These are phyloP conservation scores for Begonia masoniana DNA, from an alignment of 306 rosid species.

Conservation along the genomic window DNA sequence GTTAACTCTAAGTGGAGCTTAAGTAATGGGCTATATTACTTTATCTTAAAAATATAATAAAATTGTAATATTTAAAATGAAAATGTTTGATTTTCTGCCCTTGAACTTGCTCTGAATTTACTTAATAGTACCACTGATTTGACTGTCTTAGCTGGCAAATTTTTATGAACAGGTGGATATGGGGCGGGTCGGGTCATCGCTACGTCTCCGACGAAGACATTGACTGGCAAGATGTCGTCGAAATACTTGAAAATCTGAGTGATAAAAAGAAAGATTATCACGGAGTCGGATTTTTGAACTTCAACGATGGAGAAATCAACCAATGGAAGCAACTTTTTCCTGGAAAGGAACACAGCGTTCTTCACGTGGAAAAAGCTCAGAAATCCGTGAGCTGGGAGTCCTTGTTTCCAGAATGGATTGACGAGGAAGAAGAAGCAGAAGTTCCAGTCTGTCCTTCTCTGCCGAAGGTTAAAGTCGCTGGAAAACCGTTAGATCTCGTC, in stretches of 20 bases:
- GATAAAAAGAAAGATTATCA: conserved; percentile 27
- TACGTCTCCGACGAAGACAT: conserved; percentile 33
- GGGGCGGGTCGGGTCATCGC: conserved; percentile 67
- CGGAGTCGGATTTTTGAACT: conserved; percentile 69
- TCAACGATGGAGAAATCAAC: conserved; percentile 41
- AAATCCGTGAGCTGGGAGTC: conserved; percentile 68
- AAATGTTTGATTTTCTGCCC: too few relatives aligned
- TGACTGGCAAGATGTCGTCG: conserved; percentile 41
- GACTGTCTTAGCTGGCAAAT: not conserved
- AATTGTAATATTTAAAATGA: not conserved
- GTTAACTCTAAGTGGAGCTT: too few relatives aligned
- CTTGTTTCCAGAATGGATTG: conserved; percentile 92
- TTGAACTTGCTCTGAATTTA: too few relatives aligned
- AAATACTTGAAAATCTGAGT: conserved; percentile 26
- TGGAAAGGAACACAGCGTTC: conserved; percentile 31
- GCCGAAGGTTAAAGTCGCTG: conserved; percentile 45
- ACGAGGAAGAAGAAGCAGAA: conserved; percentile 76
- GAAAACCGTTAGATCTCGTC: conserved; percentile 58
- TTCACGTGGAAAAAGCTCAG: conserved; percentile 45
- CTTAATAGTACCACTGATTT: not conserved
- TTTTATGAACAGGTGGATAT: conserved; percentile 64
- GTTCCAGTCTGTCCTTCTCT: conserved; percentile 75
- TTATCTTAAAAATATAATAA: not conserved
- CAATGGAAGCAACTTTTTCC: conserved; percentile 56
- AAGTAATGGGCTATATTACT: too few relatives aligned